phyloP scores from a whole-genome alignment of 1,284 basidiomycete genomes.

The Leccinum pachyderme region DNA sequence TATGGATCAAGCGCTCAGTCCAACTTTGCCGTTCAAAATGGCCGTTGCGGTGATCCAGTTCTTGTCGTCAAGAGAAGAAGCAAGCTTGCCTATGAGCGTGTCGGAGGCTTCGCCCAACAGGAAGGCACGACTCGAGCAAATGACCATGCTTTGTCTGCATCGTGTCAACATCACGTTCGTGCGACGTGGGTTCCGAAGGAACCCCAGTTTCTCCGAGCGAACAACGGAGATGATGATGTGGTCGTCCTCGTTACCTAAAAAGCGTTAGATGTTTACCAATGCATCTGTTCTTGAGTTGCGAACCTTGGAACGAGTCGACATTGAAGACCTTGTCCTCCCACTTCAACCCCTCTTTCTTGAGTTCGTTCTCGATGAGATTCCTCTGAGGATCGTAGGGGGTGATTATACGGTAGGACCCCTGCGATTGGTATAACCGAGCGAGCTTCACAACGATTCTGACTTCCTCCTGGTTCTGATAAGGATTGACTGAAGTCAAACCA shows the following conservation, averaged over 20 bases:
- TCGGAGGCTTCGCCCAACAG: conserved; percentile 36
- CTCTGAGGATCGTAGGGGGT: conserved; percentile 64
- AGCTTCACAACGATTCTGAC: conserved; percentile 23
- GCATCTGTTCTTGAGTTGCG: conserved; percentile 22
- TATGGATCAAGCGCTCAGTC: neutral
- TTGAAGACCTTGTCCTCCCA: conserved; percentile 62
- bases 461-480: conserved; percentile 25
- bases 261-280: conserved; percentile 10
- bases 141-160: conserved; percentile 55
- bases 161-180: conserved; percentile 72
- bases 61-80: conserved; percentile 33
- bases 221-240: conserved; percentile 63
- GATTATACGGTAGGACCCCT: conserved; percentile 25
- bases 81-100: conserved; percentile 50
- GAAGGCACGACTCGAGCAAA: conserved; percentile 51
- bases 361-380: conserved; percentile 43
- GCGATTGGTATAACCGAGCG: conserved; percentile 13
- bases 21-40: conserved; percentile 2
- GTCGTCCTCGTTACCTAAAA: conserved; percentile 39
- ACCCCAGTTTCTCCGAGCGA: conserved; percentile 46
- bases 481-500: neutral
- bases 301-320: conserved; percentile 67
- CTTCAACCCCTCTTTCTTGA: conserved; percentile 42
- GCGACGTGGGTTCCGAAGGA: conserved; percentile 46
- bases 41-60: conserved; percentile 40